Evolutionary conservation across 768 basidiomycete genomes (phyloP), one percentile per base, ranked within the genome.

Genomic region (Podaxis sp.): DNA sequence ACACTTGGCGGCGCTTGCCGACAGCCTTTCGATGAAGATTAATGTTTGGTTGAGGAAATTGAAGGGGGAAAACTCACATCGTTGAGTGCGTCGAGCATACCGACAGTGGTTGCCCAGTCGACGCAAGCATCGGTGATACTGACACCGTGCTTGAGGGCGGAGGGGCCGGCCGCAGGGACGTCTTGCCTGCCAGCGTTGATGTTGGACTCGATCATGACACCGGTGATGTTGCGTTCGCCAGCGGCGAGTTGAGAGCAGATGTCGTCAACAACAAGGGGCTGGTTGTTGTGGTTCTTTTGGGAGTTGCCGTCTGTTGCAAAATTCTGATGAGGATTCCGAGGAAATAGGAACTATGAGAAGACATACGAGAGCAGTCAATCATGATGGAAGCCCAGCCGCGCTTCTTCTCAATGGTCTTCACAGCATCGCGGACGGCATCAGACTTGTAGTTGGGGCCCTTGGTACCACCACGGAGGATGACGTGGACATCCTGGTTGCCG

Each of bases 141-240:
- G 57, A 95, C 85, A 56, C 92, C 92, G 60, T 87, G 77, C 72
- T 90, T 92, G 65, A 95, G 81, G 7, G 71, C 82, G 16, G 74
- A 65, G 0, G 89, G 88, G 5, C 94, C 90, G 46, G 77, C 79
- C 2, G 79, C 65, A 1, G 96, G 95, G 13, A 96, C 90, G 66
- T 94, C 90, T 76, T 99, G 96, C 62, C 87, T 79, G 18, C 96
- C 96, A 53, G 88, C 89, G 69, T 91, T 89, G 74, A 99, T 88
- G 73, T 98, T 90, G 11, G 89, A 91, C 76, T 99, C 96, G 70
- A 99, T 84, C 96, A 99, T 98, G 60, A 98, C 93, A 50, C 96
- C 96, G 4, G 92, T 92, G 73, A 99, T 89, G 67, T 81, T 78
- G 61, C 72, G 79, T 63, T 85, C 77, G 27, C 93, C 93, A 5